phyloP scores from a whole-genome alignment of 495 filamentous ascomycete genomes.

The Talaromyces trachyspermus region DNA sequence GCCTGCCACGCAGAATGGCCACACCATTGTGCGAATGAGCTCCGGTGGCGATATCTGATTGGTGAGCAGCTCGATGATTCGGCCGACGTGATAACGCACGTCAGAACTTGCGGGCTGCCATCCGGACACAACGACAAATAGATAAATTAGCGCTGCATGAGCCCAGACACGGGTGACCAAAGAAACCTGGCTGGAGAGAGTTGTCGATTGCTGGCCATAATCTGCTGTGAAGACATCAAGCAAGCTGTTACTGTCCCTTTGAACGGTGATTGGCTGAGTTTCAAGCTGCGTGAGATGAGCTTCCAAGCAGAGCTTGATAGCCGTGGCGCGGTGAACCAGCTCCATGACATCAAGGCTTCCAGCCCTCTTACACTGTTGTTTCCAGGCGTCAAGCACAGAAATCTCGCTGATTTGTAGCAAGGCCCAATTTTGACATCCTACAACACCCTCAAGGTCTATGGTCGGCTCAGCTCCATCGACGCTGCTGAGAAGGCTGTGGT shows the following conservation, averaged over 20 bases:
- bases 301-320: conserved; percentile 20
- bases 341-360: conserved; percentile 26
- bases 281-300: conserved; percentile 12
- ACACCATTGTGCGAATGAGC: conserved; percentile 22
- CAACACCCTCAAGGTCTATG: conserved; percentile 21
- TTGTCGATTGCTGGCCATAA: not conserved
- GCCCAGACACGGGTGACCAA: conserved; percentile 24
- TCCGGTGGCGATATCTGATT: conserved; percentile 13
- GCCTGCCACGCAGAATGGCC: conserved; percentile 25
- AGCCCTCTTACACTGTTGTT: conserved; percentile 17
- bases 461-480: conserved; percentile 9
- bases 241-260: conserved; percentile 5
- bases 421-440: conserved; percentile 27
- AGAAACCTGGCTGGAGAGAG: conserved; percentile 7
- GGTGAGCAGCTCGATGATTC: conserved; percentile 17
- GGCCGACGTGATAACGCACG: conserved; percentile 22
- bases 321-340: conserved; percentile 19
- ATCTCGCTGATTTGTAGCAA: conserved; percentile 27
- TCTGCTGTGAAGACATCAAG: conserved; percentile 6
- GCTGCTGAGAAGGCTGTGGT: conserved; percentile 15
- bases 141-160: conserved; percentile 24
- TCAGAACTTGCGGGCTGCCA: conserved; percentile 24
- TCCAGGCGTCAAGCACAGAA: conserved; percentile 29
- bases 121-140: conserved; percentile 23
- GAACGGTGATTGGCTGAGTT: not conserved